A percentile compares a stretch with the other conserved stretches of the same genome.
These are phyloP conservation scores for Sugiyamaella valdiviana DNA, from an alignment of 805 yeast genomes.

Conservation along the genomic window DNA sequence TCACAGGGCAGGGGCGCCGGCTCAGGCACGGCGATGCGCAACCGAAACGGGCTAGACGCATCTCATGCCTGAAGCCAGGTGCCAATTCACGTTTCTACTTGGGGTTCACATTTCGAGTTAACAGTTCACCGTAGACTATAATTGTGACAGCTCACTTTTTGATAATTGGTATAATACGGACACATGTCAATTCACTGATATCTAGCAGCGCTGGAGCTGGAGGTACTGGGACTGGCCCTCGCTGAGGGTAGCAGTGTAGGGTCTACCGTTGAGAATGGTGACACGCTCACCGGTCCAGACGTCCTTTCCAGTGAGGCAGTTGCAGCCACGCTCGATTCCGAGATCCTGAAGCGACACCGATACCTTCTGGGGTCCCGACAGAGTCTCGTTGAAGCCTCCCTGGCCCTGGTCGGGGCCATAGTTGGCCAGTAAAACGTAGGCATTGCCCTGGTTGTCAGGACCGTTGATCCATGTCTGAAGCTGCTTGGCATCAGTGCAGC, in stretches of 20 bases:
- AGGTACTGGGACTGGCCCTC: constrained; percentile 8
- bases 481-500: constrained; percentile 8
- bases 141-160: too few relatives aligned
- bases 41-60: not conserved
- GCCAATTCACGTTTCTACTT: too few relatives aligned
- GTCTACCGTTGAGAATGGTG: not conserved
- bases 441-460: constrained; percentile 5
- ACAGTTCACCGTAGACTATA: too few relatives aligned
- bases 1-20: not conserved
- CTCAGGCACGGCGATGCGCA: not conserved
- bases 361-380: constrained; percentile 7
- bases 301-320: not conserved
- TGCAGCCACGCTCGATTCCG: constrained; percentile 1
- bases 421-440: constrained; percentile 9
- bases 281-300: constrained; percentile 7
- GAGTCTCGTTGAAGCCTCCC: constrained; percentile 9
- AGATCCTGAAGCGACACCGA: constrained; percentile 8
- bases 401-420: constrained; percentile 15
- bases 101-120: too few relatives aligned
- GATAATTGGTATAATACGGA: too few relatives aligned
- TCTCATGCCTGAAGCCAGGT: too few relatives aligned
- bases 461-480: constrained; percentile 14
- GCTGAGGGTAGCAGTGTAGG: constrained; percentile 1
- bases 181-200: too few relatives aligned
- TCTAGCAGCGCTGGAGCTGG: not conserved